Base-by-base conservation (phyloP, 179 eudicot species). In the Heliamphora pulchella region DNA sequence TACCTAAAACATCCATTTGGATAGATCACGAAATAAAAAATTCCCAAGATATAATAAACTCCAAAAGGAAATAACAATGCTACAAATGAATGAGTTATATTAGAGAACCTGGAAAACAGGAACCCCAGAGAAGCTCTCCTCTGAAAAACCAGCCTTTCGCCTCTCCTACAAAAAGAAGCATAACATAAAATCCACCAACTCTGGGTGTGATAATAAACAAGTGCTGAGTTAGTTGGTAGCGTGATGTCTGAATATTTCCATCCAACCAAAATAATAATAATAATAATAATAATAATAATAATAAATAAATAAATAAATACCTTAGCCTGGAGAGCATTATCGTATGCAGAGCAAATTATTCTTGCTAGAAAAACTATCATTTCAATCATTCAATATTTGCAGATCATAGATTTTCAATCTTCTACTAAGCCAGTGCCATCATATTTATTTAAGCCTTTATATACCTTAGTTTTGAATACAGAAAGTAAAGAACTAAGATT, bases 21-120 rank as follows among this genome's bases (percentile, higher is more conserved):
- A 74, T 39, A 13, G 31, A 31, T 31, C 31, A 31, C 31, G 31
- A 31, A 31, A 31, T 31, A 31, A 31, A 31, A 31, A 31, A 31
- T 31, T 31, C 31, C 31, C 31, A 31, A 31, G 31, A 31, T 31
- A 31, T 31, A 31, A 31, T 31, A 31, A 31, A 31, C 31, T 31
- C 31, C 31, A 31, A 31, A 11, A 59, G 17, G 8, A 6, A 50
- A 31, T 77, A 31, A 59, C 44, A 50, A 41, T 14, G 67, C 2
- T 61, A 4, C 0, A 39, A 54, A 55, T 18, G 50, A 72, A 82
- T 4, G 9, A 15, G 3, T 54, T 4, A 43, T 1, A 71, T 14
- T 58, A 79, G 54, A 20, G 51, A 73, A 93, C 98, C 97, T 93
- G 98, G 83, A 93, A 94, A 89, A 94, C 98, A 59, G 98, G 98